phyloP scores from a whole-genome alignment of 2,329 filamentous ascomycete species.

The Iodosphaeria phyllophila region DNA sequence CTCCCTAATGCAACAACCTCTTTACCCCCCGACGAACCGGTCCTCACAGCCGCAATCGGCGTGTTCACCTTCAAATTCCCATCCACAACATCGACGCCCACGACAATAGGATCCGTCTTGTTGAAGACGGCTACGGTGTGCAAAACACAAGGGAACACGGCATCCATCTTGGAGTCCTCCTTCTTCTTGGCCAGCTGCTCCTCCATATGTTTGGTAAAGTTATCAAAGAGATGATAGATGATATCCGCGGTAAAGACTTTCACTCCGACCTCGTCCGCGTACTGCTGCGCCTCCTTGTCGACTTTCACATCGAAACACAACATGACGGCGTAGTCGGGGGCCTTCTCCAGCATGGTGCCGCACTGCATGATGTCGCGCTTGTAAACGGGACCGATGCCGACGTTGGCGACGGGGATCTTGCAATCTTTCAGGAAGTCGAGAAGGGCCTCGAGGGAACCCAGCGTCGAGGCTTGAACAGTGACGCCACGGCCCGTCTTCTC shows the following conservation, averaged over 20 bases:
- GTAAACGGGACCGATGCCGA: slow-evolving; percentile 92
- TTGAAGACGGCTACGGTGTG: slow-evolving; percentile 89
- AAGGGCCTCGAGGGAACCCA: slow-evolving; percentile 88
- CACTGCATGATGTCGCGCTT: slow-evolving; percentile 95
- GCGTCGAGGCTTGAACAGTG: slow-evolving; percentile 89
- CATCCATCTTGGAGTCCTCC: slow-evolving; percentile 86
- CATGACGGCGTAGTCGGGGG: slow-evolving; percentile 94
- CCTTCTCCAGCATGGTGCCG: slow-evolving; percentile 92
- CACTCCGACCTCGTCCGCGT: slow-evolving; percentile 85
- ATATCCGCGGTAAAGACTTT: slow-evolving; percentile 98
- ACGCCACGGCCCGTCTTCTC: slow-evolving; percentile 88
- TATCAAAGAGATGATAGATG: slow-evolving; percentile 95
- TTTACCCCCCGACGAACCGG: slow-evolving; percentile 60
- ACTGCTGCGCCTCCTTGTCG: slow-evolving; percentile 82
- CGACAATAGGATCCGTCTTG: slow-evolving; percentile 88
- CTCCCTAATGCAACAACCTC: slow-evolving; percentile 73
- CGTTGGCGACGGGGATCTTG: slow-evolving; percentile 95
- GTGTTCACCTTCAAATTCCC: slow-evolving; percentile 75
- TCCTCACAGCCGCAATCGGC: slow-evolving; percentile 75
- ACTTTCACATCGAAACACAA: slow-evolving; percentile 99
- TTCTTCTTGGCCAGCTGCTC: slow-evolving; percentile 78
- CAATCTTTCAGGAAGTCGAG: slow-evolving; percentile 89
- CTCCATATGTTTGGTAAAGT: slow-evolving; percentile 90
- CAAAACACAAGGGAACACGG: slow-evolving; percentile 92
- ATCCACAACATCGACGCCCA: slow-evolving; percentile 91